A percentile compares a stretch with the other conserved stretches of the same genome.
phyloP scores from a whole-genome alignment of 2,329 filamentous ascomycete genomes.

The Neofusicoccum kwambonambiense region DNA sequence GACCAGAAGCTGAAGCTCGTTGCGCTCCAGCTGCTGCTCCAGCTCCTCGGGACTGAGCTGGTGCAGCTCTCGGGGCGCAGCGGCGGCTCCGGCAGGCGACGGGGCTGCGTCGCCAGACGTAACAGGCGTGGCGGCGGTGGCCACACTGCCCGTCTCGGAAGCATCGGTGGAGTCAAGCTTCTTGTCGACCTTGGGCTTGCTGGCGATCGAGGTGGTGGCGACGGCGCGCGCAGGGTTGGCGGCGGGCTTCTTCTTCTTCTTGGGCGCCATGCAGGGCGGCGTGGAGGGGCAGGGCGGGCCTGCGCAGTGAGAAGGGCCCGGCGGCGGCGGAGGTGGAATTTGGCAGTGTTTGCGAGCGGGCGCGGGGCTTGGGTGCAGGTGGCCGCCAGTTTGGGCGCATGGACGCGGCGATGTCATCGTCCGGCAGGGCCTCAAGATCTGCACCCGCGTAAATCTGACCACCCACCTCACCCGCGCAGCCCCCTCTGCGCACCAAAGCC shows the following conservation, averaged over 20 bases:
- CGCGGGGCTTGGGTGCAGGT: background rate
- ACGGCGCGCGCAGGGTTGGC: constrained; percentile 89
- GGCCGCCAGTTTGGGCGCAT: background rate
- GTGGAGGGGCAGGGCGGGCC: background rate
- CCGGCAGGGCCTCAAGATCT: constrained; percentile 11
- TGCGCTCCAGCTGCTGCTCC: constrained; percentile 82
- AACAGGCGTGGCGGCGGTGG: constrained; percentile 14
- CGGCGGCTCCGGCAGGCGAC: constrained; percentile 23
- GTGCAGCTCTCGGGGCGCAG: constrained; percentile 40
- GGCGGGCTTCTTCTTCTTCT: constrained; percentile 90
- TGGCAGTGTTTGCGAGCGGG: background rate
- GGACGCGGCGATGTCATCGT: constrained; percentile 9
- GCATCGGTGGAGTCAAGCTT: constrained; percentile 24
- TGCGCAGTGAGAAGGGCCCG: too few species aligned
- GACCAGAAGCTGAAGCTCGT: constrained; percentile 83
- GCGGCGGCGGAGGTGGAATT: background rate
- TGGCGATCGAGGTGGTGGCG: constrained; percentile 88
- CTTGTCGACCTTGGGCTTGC: constrained; percentile 63
- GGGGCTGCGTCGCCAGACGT: constrained; percentile 9
- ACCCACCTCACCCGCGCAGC: constrained; percentile 2
- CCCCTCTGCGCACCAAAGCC: background rate
- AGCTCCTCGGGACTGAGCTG: constrained; percentile 81
- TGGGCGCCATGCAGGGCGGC: constrained; percentile 60
- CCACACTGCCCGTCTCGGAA: constrained; percentile 22
- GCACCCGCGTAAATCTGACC: constrained; percentile 16